phyloP scores from a whole-genome alignment of 73 alveolate species.

The Tetrahymena thermophila region DNA sequence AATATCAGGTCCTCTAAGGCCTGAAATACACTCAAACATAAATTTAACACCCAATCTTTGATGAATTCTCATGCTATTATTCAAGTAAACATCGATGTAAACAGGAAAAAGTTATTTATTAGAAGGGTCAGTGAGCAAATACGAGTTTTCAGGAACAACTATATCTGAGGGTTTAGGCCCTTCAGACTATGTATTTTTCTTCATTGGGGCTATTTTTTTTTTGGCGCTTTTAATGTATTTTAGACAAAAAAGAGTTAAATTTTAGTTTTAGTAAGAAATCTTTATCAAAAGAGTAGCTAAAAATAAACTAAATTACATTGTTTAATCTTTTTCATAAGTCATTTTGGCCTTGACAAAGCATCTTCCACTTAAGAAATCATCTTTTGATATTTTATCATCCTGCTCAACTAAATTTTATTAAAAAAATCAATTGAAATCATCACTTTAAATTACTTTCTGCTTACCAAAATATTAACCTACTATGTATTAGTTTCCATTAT shows the following conservation, averaged over 20 bases:
- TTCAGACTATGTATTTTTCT: not conserved
- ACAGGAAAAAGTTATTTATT: not conserved
- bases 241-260: not conserved
- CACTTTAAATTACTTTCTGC: not conserved
- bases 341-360: not conserved
- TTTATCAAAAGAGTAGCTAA: not conserved
- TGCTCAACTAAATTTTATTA: not conserved
- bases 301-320: not conserved
- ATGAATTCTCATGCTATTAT: constrained; percentile 14
- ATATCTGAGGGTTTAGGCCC: not conserved
- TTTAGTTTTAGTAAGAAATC: not conserved
- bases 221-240: not conserved
- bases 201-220: not conserved
- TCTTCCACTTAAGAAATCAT: not conserved
- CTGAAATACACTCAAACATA: constrained; percentile 48
- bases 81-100: not conserved
- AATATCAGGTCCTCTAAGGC: constrained; percentile 11
- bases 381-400: not conserved
- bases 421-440: not conserved
- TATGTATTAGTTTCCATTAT: not conserved
- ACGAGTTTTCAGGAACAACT: not conserved
- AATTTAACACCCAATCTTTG: constrained; percentile 35
- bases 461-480: not conserved
- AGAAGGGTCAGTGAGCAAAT: not conserved
- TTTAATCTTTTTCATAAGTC: not conserved